Evolutionary conservation across 148 eudicot genomes (phyloP).

Genomic region (Rhododendron ovatum): DNA sequence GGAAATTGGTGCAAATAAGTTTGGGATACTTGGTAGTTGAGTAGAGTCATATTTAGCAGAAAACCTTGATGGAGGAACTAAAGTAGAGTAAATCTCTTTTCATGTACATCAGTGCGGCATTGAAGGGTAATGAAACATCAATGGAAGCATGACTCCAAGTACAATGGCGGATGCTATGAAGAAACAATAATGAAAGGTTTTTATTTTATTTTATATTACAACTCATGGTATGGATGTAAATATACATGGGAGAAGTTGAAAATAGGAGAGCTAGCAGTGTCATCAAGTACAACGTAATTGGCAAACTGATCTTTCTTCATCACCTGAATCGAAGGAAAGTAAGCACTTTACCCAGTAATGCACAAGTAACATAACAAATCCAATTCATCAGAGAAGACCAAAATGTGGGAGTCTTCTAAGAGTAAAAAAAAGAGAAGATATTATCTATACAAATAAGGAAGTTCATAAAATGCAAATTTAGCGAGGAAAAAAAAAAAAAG

Average conservation of each 20-base stretch:
- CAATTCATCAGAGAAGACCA: background rate
- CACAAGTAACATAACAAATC: background rate
- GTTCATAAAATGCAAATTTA: background rate
- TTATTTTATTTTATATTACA: too few species aligned
- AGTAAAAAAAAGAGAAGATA: background rate
- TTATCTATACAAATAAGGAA: background rate
- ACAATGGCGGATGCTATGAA: background rate
- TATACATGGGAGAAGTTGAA: constrained; percentile 21
- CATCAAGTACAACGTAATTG: constrained; percentile 40
- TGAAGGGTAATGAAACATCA: too few species aligned
- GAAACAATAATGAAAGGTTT: background rate
- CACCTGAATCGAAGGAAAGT: constrained; percentile 36
- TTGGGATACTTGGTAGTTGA: too few species aligned
- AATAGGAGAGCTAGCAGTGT: constrained; percentile 67
- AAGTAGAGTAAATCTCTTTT: too few species aligned
- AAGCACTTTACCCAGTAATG: background rate
- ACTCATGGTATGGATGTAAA: background rate
- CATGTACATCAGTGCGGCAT: too few species aligned
- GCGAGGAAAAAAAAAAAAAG: too few species aligned
- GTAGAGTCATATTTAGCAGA: too few species aligned
- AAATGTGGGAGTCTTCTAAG: background rate
- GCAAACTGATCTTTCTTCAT: constrained; percentile 94
- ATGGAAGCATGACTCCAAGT: too few species aligned
- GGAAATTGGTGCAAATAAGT: too few species aligned
- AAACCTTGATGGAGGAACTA: too few species aligned